Percentiles rank a stretch among this genome's conserved stretches.
phyloP scores from a whole-genome alignment of 768 basidiomycete species.

The Rubroboletus pulcherrimus region DNA sequence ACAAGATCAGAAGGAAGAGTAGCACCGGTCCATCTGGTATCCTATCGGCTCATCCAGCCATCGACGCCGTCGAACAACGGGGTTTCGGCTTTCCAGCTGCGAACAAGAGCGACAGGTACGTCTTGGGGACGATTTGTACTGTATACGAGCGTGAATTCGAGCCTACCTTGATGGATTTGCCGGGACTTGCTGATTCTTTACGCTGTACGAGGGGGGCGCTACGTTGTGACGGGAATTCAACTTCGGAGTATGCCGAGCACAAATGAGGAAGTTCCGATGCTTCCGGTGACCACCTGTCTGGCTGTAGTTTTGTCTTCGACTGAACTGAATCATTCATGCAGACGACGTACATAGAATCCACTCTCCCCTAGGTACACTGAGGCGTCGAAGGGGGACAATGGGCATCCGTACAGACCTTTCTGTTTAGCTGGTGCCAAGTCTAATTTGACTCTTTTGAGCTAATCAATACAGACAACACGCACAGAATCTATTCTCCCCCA shows the following conservation, averaged over 20 bases:
- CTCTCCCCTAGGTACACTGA: too few species aligned
- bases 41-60: conserved; percentile 41
- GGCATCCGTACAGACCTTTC: too few species aligned
- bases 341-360: too few species aligned
- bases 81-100: conserved; percentile 2
- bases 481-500: background rate
- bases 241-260: conserved; percentile 25
- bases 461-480: background rate
- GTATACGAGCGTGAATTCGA: conserved; percentile 28
- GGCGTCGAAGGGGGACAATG: too few species aligned
- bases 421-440: too few species aligned
- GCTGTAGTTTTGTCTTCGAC: too few species aligned
- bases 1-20: conserved; percentile 10
- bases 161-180: conserved; percentile 61
- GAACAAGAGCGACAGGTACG: background rate
- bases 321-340: too few species aligned
- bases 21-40: conserved; percentile 36
- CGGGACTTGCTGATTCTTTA: conserved; percentile 27
- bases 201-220: conserved; percentile 11
- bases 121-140: conserved; percentile 8
- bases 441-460: too few species aligned
- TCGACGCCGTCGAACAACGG: conserved; percentile 16
- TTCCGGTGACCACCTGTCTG: background rate
- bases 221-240: conserved; percentile 23
- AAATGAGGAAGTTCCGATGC: conserved; percentile 9